phyloP scores from a whole-genome alignment of 2,329 filamentous ascomycete species.

The Venturia carpophila region DNA sequence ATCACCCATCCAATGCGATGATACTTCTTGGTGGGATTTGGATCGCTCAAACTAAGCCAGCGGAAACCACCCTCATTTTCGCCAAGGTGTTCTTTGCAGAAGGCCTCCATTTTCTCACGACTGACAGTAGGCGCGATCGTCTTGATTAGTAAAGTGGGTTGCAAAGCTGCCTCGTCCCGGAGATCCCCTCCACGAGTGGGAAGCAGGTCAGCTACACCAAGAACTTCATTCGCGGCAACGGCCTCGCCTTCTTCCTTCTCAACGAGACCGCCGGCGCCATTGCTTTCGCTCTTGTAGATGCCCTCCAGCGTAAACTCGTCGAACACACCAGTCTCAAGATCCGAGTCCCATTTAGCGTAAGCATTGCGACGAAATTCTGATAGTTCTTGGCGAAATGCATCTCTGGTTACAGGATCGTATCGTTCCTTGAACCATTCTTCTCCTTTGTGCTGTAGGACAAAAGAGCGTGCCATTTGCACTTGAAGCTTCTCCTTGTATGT shows the following conservation, averaged over 20 bases:
- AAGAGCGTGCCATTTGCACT: conserved; percentile 71
- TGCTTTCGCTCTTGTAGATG: conserved; percentile 86
- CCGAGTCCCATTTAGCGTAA: conserved; percentile 82
- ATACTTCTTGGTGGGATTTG: conserved; percentile 93
- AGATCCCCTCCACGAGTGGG: conserved; percentile 78
- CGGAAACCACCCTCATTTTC: conserved; percentile 89
- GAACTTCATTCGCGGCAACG: conserved; percentile 80
- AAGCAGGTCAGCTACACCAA: conserved; percentile 85
- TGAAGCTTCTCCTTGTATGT: conserved; percentile 59
- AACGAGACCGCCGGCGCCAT: conserved; percentile 72
- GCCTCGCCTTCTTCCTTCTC: conserved; percentile 97
- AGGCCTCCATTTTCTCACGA: conserved; percentile 83
- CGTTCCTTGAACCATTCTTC: conserved; percentile 98
- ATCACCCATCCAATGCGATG: conserved; percentile 99
- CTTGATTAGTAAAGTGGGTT: conserved; percentile 93
- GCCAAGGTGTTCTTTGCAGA: conserved; percentile 89
- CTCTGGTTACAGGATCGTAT: conserved; percentile 76
- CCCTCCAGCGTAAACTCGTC: conserved; percentile 94
- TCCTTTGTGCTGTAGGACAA: conserved; percentile 84
- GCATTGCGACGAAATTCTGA: conserved; percentile 70
- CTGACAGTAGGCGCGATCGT: conserved; percentile 95
- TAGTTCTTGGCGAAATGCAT: conserved; percentile 65
- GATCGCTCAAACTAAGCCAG: conserved; percentile 91
- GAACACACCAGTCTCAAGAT: conserved; percentile 76
- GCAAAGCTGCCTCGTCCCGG: conserved; percentile 77